Conservation (phyloP, 768 basidiomycete species). For the Hortiboletus campestris region DNA sequence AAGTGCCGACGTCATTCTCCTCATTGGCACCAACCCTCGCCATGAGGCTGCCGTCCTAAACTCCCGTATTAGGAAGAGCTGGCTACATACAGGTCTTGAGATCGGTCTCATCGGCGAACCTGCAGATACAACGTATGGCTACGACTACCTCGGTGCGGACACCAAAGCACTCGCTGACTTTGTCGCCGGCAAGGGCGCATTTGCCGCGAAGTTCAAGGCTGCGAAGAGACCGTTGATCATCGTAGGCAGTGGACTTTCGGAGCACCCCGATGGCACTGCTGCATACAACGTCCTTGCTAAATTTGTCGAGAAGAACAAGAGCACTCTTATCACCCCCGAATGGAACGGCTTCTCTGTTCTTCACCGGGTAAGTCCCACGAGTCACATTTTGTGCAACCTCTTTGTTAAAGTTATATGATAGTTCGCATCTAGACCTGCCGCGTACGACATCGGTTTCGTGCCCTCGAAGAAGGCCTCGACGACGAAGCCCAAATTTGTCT, state of each 20-base stretch:
- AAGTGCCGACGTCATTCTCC: slow-evolving; percentile 85
- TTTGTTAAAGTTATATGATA: slow-evolving; percentile 29
- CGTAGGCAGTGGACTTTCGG: slow-evolving; percentile 82
- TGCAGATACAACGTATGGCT: slow-evolving; percentile 89
- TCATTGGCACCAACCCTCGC: slow-evolving; percentile 94
- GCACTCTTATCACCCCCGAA: slow-evolving; percentile 73
- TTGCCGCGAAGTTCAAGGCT: slow-evolving; percentile 81
- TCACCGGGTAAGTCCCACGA: slow-evolving; percentile 64
- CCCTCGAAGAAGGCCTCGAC: slow-evolving; percentile 75
- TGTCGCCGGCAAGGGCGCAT: slow-evolving; percentile 71
- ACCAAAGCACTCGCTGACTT: slow-evolving; percentile 76
- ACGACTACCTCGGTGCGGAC: slow-evolving; percentile 83
- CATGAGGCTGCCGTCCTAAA: slow-evolving; percentile 98
- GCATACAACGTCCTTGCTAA: slow-evolving; percentile 75
- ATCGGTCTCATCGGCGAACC: slow-evolving; percentile 89
- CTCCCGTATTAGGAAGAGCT: slow-evolving; percentile 93
- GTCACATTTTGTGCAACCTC: background rate
- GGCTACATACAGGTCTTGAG: slow-evolving; percentile 84
- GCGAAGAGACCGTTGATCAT: slow-evolving; percentile 93
- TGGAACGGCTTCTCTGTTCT: slow-evolving; percentile 96
- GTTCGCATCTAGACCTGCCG: slow-evolving; percentile 90
- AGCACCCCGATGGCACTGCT: slow-evolving; percentile 80
- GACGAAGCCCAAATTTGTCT: slow-evolving; percentile 89
- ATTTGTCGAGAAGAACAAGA: slow-evolving; percentile 78
- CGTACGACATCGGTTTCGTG: slow-evolving; percentile 93